Evolutionary conservation across 176 grass and related monocot species (phyloP).

Genomic region (Thalia dealbata): DNA sequence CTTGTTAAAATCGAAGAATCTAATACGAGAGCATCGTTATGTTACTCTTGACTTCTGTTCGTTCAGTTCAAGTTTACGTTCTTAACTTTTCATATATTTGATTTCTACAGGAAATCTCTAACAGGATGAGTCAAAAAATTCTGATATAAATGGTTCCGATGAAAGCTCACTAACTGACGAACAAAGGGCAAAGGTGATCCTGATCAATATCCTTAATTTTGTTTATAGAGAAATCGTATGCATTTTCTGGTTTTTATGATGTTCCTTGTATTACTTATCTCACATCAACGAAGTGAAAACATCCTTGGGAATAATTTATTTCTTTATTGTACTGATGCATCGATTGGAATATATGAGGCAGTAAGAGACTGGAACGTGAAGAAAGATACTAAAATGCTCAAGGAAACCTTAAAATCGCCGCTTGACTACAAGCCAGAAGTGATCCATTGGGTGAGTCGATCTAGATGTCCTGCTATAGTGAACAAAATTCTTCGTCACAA

Average conservation of each 20-base stretch:
- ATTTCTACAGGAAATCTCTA: background rate
- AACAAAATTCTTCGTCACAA: background rate
- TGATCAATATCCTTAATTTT: constrained; percentile 3
- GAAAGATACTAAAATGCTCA: constrained; percentile 89
- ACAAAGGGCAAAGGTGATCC: background rate
- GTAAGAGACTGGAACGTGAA: constrained; percentile 93
- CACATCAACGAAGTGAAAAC: constrained; percentile 81
- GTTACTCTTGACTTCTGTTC: no score
- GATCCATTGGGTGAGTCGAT: constrained; percentile 63
- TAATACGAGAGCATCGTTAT: no score
- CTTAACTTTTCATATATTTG: no score
- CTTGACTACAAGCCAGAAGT: constrained; percentile 78
- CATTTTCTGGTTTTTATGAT: background rate
- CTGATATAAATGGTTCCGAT: background rate
- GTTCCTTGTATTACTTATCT: constrained; percentile 17
- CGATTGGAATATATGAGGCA: constrained; percentile 80
- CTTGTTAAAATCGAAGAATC: no score
- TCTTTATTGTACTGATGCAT: constrained; percentile 61
- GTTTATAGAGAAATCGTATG: background rate
- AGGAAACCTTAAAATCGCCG: constrained; percentile 88
- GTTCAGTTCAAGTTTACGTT: no score
- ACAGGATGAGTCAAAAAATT: background rate
- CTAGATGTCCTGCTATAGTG: no score
- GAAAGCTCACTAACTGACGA: background rate
- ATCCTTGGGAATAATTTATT: constrained; percentile 48